Evolutionary conservation across 768 basidiomycete species (phyloP).

Genomic region (Lactarius vividus): DNA sequence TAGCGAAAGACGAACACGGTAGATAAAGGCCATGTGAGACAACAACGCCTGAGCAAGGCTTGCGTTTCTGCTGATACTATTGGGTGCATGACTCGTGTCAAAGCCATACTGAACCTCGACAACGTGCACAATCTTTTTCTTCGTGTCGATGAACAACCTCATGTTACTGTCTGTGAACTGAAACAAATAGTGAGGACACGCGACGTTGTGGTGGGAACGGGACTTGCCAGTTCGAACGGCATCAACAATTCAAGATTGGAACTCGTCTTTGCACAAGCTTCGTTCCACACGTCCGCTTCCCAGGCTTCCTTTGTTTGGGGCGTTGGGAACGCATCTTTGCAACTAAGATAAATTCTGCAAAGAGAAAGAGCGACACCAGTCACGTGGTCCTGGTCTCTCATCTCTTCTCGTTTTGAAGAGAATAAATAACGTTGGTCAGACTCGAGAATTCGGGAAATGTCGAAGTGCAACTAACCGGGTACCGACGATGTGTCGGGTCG

Average conservation of each 20-base stretch:
- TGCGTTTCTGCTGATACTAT: conserved; percentile 7
- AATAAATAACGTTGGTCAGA: neutral
- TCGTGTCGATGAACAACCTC: neutral
- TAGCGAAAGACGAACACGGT: neutral
- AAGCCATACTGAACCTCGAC: conserved; percentile 14
- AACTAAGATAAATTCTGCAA: conserved; percentile 5
- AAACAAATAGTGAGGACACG: neutral
- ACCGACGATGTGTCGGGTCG: neutral
- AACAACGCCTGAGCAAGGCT: neutral
- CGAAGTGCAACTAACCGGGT: neutral
- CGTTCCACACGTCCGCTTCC: neutral
- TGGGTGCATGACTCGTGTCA: conserved; percentile 6
- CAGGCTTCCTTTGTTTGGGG: neutral
- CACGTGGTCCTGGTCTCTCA: neutral
- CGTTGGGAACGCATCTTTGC: conserved; percentile 14
- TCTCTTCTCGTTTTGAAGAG: neutral
- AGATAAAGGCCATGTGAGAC: conserved; percentile 11
- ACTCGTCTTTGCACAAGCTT: neutral
- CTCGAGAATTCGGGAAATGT: neutral
- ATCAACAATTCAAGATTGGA: neutral
- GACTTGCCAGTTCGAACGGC: neutral
- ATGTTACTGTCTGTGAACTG: neutral
- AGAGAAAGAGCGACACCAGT: neutral
- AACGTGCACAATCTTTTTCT: neutral
- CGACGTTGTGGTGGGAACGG: neutral